A percentile compares a stretch with the other conserved stretches of the same genome.
phyloP scores from a whole-genome alignment of 305 asterid species.

The Andrographis paniculata region DNA sequence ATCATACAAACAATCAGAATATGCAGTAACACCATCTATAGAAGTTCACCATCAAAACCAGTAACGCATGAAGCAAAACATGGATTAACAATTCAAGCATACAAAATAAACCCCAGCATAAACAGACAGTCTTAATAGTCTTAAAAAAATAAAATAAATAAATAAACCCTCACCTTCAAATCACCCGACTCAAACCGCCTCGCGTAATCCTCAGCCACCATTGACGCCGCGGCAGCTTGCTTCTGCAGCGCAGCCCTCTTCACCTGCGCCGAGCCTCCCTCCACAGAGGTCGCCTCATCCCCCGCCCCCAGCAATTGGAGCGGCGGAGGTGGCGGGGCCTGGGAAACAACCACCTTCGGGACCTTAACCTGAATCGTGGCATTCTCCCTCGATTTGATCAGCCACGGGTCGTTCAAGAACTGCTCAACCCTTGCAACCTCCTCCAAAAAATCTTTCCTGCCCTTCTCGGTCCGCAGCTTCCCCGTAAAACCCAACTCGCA shows the following conservation, averaged over 20 bases:
- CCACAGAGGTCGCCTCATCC: slow-evolving; percentile 6
- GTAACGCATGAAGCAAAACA: too few relatives aligned
- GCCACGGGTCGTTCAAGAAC: slow-evolving; percentile 83
- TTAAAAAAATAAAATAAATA: too few relatives aligned
- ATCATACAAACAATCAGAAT: too few relatives aligned
- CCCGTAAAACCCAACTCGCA: slow-evolving; percentile 68
- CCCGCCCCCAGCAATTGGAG: slow-evolving; percentile 24
- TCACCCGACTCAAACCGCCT: slow-evolving; percentile 86
- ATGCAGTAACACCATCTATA: too few relatives aligned
- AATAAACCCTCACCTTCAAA: slow-evolving; percentile 55
- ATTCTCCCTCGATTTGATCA: slow-evolving; percentile 55
- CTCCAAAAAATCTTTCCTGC: slow-evolving; percentile 45
- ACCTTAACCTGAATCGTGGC: slow-evolving; percentile 81
- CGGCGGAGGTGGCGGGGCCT: slow-evolving; percentile 38
- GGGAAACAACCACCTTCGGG: slow-evolving; percentile 61
- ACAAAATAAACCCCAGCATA: too few relatives aligned
- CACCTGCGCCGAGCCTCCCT: slow-evolving; percentile 36
- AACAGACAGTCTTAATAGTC: too few relatives aligned
- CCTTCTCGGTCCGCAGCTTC: slow-evolving; percentile 51
- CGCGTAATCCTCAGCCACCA: slow-evolving; percentile 78
- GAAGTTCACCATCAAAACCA: too few relatives aligned
- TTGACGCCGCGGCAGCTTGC: slow-evolving; percentile 79
- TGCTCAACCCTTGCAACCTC: slow-evolving; percentile 66
- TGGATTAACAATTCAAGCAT: too few relatives aligned
- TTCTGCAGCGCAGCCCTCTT: slow-evolving; percentile 87